Percentiles rank a stretch among this genome's conserved stretches.
Conservation (phyloP, 106 monocot genomes). For the Narthecium ossifragum region DNA sequence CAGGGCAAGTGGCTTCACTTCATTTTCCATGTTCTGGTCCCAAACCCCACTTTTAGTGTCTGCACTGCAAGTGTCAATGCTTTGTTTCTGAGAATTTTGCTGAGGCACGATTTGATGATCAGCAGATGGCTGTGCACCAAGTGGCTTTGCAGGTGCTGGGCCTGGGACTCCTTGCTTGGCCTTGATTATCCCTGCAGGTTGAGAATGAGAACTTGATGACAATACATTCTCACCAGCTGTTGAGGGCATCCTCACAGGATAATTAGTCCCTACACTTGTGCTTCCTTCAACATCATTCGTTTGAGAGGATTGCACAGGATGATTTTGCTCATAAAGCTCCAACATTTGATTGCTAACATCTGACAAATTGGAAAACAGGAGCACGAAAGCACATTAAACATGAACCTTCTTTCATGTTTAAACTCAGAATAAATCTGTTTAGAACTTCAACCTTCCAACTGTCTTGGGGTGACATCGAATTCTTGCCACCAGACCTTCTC, state of each 20-base stretch:
- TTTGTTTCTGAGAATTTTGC: background rate
- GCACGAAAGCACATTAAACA: background rate
- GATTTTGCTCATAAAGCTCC: slow-evolving; percentile 69
- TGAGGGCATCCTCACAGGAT: slow-evolving; percentile 11
- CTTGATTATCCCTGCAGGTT: background rate
- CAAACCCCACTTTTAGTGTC: slow-evolving; percentile 18
- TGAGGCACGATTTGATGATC: slow-evolving; percentile 7
- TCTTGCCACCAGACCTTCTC: slow-evolving; percentile 51
- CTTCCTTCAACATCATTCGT: slow-evolving; percentile 44
- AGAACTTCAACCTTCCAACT: slow-evolving; percentile 29
- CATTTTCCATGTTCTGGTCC: slow-evolving; percentile 2
- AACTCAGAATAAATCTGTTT: background rate
- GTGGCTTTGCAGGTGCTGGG: background rate
- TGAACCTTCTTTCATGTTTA: background rate
- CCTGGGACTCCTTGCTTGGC: slow-evolving; percentile 5
- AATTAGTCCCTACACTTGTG: slow-evolving; percentile 20
- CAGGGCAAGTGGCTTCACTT: slow-evolving; percentile 1
- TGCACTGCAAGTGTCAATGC: slow-evolving; percentile 16
- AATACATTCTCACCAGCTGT: slow-evolving; percentile 22
- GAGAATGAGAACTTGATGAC: slow-evolving; percentile 6
- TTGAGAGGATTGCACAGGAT: slow-evolving; percentile 23
- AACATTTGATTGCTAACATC: slow-evolving; percentile 81
- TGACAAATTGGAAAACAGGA: slow-evolving; percentile 8
- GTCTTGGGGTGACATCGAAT: slow-evolving; percentile 47
- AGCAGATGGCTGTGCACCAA: background rate